phyloP scores from a whole-genome alignment of 106 monocot genomes.

The Dioscorea dumetorum region DNA sequence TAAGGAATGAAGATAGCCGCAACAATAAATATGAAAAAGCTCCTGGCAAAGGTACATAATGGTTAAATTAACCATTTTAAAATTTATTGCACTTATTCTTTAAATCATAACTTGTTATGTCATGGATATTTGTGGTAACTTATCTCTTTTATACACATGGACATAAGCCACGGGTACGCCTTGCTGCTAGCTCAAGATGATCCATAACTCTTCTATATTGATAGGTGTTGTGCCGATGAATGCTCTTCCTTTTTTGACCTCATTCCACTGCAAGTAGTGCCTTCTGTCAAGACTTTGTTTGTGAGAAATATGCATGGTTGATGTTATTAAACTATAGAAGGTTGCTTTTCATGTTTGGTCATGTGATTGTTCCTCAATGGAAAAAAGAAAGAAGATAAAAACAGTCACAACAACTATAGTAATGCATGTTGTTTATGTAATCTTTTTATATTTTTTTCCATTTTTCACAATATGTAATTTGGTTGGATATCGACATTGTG shows the following conservation, averaged over 20 bases:
- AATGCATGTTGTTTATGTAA: too few relatives aligned
- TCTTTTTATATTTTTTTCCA: too few relatives aligned
- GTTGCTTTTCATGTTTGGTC: neutral
- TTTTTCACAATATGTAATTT: too few relatives aligned
- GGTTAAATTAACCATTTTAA: too few relatives aligned
- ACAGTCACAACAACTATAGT: too few relatives aligned
- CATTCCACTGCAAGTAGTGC: neutral
- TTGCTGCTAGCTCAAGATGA: neutral
- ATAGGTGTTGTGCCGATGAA: neutral
- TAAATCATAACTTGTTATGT: neutral
- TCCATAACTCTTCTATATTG: neutral
- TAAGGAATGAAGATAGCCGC: constrained; percentile 9
- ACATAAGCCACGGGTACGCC: neutral
- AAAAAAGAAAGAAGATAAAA: too few relatives aligned
- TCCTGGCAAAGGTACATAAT: constrained; percentile 26
- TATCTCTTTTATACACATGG: neutral
- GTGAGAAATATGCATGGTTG: neutral
- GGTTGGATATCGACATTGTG: too few relatives aligned
- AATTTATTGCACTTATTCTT: neutral
- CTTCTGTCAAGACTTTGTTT: neutral
- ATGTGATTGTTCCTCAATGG: neutral
- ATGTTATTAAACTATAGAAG: too few relatives aligned
- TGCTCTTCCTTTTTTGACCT: neutral
- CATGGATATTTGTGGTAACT: neutral
- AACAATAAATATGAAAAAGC: constrained; percentile 29